These are phyloP conservation scores for Podospora pseudoanserina DNA, from an alignment of 495 filamentous ascomycete genomes.

Conservation along the genomic window DNA sequence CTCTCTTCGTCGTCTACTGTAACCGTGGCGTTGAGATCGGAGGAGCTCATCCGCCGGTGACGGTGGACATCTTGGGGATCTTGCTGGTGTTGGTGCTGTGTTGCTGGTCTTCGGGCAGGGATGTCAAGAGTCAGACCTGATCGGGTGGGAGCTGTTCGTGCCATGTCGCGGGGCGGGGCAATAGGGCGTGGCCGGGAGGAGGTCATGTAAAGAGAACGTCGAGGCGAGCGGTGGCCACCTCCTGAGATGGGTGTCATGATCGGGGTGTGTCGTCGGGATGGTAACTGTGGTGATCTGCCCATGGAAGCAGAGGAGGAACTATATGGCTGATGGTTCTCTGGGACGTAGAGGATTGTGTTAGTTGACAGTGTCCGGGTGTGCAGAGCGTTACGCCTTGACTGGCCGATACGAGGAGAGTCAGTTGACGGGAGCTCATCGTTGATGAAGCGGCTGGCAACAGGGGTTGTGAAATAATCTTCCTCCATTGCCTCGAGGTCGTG, in stretches of 20 bases:
- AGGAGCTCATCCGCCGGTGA: not conserved
- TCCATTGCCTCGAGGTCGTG: conserved; percentile 25
- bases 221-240: conserved; percentile 48
- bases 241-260: conserved; percentile 38
- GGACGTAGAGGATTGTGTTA: conserved; percentile 73
- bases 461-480: conserved; percentile 50
- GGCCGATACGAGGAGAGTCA: conserved; percentile 34
- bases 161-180: conserved; percentile 47
- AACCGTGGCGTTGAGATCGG: not conserved
- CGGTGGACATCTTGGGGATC: conserved; percentile 15
- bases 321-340: conserved; percentile 38
- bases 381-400: conserved; percentile 33
- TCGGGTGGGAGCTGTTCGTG: conserved; percentile 46
- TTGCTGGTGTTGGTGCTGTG: not conserved
- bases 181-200: conserved; percentile 47
- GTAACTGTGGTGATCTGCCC: conserved; percentile 24
- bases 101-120: conserved; percentile 14
- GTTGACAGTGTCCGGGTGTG: conserved; percentile 69
- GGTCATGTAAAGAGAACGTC: conserved; percentile 39
- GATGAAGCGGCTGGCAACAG: conserved; percentile 31
- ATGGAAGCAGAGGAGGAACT: conserved; percentile 50
- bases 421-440: conserved; percentile 21
- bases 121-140: conserved; percentile 30
- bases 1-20: conserved; percentile 40
- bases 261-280: conserved; percentile 35